Base-by-base conservation (phyloP, 2,329 filamentous ascomycete species). In the Helotiales sp. region DNA sequence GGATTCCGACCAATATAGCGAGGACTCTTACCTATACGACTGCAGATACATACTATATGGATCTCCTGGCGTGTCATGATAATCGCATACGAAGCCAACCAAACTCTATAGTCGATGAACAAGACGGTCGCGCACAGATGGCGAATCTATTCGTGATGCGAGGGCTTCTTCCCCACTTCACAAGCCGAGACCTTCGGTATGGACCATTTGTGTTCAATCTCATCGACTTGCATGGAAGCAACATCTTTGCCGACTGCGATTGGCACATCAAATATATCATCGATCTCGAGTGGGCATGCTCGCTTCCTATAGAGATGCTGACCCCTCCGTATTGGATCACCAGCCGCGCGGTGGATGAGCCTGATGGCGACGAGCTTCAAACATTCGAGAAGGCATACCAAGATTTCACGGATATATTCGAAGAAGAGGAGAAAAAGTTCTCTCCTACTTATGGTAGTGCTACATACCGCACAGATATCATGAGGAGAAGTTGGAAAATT, bases 201-300 rank as follows among this genome's bases (percentile, higher is more conserved):
- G 73, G 74, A 1, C 72, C 72, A 1, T 76, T 73, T 53, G 49
- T 71, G 10, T 65, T 68, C 50, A 59, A 50, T 1, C 67, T 77
- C 10, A 76, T 72, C 19, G 75, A 78, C 58, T 57, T 77, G 17
- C 74, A 76, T 42, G 63, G 67, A 48, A 73, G 73, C 55, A 77
- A 78, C 54, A 71, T 74, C 13, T 69, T 75, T 50, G 71, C 74
- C 4, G 72, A 75, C 53, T 49, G 67, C 13, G 51, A 73, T 40
- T 74, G 71, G 70, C 67, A 72, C 47, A 62, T 75, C 31, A 70
- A 62, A 30, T 61, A 51, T 46, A 48, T 74, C 9, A 67, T 74
- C 56, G 72, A 74, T 50, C 65, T 73, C 2, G 71, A 75, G 59
- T 75, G 68, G 68, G 65, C 68, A 24, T 69, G 62, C 42, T 59